These are phyloP conservation scores for Centella asiatica DNA, from an alignment of 129 eudicot genomes.

Conservation along the genomic window DNA sequence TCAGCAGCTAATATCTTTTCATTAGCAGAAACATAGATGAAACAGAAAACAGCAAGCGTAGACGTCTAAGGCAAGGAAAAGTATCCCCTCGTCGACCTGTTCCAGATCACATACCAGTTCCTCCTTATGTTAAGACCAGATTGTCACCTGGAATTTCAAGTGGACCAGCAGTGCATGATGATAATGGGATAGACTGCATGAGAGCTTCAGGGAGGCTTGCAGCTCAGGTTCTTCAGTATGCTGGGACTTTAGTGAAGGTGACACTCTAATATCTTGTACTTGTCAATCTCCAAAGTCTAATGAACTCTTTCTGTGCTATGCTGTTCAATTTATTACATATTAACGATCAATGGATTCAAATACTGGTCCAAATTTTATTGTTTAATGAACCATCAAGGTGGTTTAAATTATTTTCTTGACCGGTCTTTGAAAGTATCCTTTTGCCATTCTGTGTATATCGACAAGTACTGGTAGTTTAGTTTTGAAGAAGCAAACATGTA, in stretches of 20 bases:
- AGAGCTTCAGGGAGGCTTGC: conserved; percentile 93
- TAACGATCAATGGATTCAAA: not conserved
- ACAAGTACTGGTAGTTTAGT: not conserved
- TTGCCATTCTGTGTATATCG: not conserved
- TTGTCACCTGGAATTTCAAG: conserved; percentile 59
- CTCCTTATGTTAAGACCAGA: conserved; percentile 56
- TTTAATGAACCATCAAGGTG: not conserved
- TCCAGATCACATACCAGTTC: conserved; percentile 61
- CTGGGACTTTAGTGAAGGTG: conserved; percentile 91
- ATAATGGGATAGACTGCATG: conserved; percentile 69
- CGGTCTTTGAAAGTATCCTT: not conserved
- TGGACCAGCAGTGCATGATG: conserved; percentile 71
- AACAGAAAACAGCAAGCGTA: conserved; percentile 26
- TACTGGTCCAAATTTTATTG: too few species aligned
- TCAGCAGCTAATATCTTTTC: not conserved
- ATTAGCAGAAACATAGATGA: conserved; percentile 37
- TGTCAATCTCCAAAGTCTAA: not conserved
- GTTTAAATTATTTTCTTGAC: not conserved
- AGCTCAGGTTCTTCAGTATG: conserved; percentile 86
- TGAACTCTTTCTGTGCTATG: not conserved
- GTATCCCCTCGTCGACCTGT: conserved; percentile 76
- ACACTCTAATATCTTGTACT: not conserved
- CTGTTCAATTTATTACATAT: not conserved
- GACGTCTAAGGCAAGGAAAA: conserved; percentile 64
- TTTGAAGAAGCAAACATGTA: not conserved